phyloP scores from a whole-genome alignment of 495 filamentous ascomycete genomes.

The Chaetomium fimeti region DNA sequence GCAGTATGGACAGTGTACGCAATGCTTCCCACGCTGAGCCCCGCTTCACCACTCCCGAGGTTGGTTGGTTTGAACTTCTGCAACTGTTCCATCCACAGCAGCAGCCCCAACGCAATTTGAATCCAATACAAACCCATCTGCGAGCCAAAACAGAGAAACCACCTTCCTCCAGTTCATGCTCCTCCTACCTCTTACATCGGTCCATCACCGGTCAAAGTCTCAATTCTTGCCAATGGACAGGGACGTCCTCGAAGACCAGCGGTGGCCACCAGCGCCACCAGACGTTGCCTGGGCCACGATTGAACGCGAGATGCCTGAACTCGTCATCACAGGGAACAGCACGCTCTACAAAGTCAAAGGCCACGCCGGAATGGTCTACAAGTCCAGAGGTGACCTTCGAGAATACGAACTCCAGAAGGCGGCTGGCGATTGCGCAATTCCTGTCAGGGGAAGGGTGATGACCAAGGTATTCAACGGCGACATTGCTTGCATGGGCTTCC shows the following conservation, averaged over 20 bases:
- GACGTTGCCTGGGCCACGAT: constrained; percentile 6
- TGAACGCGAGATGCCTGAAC: constrained; percentile 6
- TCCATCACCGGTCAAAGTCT: too few species aligned
- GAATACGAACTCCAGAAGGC: constrained; percentile 19
- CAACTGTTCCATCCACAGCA: too few species aligned
- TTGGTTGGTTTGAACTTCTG: too few species aligned
- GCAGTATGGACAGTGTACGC: too few species aligned
- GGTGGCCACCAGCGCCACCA: constrained; percentile 12
- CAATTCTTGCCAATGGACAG: too few species aligned
- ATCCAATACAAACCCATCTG: too few species aligned
- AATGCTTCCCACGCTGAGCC: too few species aligned
- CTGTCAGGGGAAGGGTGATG: constrained; percentile 8
- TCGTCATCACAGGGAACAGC: constrained; percentile 7
- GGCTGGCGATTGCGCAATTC: constrained; percentile 13
- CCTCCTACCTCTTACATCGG: too few species aligned
- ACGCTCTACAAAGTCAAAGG: constrained; percentile 15
- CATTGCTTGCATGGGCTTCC: neutral
- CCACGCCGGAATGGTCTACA: neutral
- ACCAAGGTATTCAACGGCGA: neutral
- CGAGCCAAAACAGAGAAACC: too few species aligned
- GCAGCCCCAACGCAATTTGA: too few species aligned
- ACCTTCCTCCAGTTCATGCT: too few species aligned
- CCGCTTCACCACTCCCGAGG: too few species aligned
- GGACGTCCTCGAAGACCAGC: neutral
- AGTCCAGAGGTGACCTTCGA: neutral